Conservation (phyloP, 2,329 filamentous ascomycete genomes). For the Blumeriella jaapii region DNA sequence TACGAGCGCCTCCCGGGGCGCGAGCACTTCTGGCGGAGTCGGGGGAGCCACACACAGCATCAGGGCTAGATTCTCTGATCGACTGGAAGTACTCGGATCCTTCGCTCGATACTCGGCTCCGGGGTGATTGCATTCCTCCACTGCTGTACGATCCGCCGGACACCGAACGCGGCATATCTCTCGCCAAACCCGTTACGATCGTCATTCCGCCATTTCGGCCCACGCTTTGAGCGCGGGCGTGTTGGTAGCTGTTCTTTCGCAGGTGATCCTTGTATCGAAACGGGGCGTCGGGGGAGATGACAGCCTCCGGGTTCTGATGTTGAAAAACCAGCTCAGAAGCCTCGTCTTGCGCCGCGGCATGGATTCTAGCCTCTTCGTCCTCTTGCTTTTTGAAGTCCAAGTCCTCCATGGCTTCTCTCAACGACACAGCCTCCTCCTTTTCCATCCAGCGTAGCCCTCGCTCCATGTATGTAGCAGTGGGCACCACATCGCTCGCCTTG, state of each 20-base stretch:
- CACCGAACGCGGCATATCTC: constrained; percentile 25
- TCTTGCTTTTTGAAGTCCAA: constrained; percentile 46
- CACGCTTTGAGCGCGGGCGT: constrained; percentile 50
- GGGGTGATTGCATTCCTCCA: constrained; percentile 24
- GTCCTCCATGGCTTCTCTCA: constrained; percentile 63
- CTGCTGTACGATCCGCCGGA: constrained; percentile 28
- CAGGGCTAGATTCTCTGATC: constrained; percentile 13
- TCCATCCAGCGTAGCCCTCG: constrained; percentile 68
- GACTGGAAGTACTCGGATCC: constrained; percentile 12
- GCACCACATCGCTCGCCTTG: constrained; percentile 49
- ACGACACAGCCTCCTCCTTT: constrained; percentile 60
- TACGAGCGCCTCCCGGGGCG: constrained; percentile 7
- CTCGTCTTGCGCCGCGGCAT: constrained; percentile 62
- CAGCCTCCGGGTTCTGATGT: constrained; percentile 50
- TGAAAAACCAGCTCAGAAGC: constrained; percentile 70
- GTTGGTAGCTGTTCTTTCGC: constrained; percentile 59
- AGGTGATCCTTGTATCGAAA: constrained; percentile 59
- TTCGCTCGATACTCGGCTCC: constrained; percentile 27
- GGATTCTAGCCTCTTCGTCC: constrained; percentile 51
- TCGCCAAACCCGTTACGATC: constrained; percentile 26
- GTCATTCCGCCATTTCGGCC: constrained; percentile 38
- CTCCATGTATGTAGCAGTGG: constrained; percentile 60
- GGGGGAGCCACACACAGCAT: constrained; percentile 15
- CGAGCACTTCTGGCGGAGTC: constrained; percentile 14
- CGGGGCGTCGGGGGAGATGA: constrained; percentile 48